Percentiles rank a stretch among this genome's conserved stretches.
Conservation (phyloP, 2,329 filamentous ascomycete genomes). For the Dactylella cylindrospora region DNA sequence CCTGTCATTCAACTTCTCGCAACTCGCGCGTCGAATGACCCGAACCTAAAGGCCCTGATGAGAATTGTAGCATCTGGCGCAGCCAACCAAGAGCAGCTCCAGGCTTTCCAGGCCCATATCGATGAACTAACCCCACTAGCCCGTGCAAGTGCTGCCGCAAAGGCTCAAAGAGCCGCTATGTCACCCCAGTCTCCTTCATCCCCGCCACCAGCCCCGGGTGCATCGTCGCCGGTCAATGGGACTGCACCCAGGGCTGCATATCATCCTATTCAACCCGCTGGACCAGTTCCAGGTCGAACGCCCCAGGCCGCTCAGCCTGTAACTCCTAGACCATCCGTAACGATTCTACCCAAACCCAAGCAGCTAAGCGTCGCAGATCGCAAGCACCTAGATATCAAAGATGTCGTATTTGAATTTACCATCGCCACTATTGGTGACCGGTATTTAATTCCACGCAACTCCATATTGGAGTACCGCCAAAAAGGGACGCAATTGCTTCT, state of each 20-base stretch:
- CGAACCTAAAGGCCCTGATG: conserved; percentile 74
- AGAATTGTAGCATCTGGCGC: conserved; percentile 76
- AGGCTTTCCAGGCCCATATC: conserved; percentile 77
- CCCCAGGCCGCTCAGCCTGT: conserved; percentile 14
- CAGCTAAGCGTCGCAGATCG: conserved; percentile 50
- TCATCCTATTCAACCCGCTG: conserved; percentile 42
- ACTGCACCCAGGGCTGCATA: conserved; percentile 20
- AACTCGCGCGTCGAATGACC: conserved; percentile 71
- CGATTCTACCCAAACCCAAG: conserved; percentile 41
- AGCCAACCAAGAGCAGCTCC: conserved; percentile 69
- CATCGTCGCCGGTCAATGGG: conserved; percentile 16
- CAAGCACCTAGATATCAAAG: conserved; percentile 63
- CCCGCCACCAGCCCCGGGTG: conserved; percentile 17
- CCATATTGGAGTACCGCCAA: conserved; percentile 67
- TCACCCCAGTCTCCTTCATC: conserved; percentile 23
- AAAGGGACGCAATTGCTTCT: conserved; percentile 65
- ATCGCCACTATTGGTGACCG: conserved; percentile 64
- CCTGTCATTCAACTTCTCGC: conserved; percentile 80
- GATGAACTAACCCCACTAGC: conserved; percentile 65
- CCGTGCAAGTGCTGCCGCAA: conserved; percentile 42
- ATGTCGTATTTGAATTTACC: conserved; percentile 69
- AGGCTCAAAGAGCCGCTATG: conserved; percentile 38
- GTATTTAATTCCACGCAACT: conserved; percentile 76
- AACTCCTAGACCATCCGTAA: conserved; percentile 25
- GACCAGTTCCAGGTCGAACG: conserved; percentile 25